Conservation (phyloP, 2,329 filamentous ascomycete genomes). For the Fusarium cicatricum region DNA sequence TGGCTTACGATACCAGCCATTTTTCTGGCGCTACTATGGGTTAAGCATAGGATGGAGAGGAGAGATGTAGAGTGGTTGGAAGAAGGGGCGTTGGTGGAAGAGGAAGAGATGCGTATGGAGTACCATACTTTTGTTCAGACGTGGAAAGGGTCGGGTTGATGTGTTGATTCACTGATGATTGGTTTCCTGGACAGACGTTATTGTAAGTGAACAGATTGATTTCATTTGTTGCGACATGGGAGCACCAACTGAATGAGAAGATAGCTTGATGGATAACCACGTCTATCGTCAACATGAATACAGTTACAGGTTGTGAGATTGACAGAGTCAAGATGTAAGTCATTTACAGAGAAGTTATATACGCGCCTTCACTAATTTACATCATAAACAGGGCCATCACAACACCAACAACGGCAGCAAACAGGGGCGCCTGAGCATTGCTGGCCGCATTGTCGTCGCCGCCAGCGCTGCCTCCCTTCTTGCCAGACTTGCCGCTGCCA, state of each 20-base stretch:
- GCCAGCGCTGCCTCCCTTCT: slow-evolving; percentile 3
- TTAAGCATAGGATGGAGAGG: slow-evolving; percentile 15
- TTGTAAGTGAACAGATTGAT: too few species aligned
- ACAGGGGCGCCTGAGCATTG: slow-evolving; percentile 10
- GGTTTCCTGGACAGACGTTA: too few species aligned
- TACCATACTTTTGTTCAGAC: slow-evolving; percentile 5
- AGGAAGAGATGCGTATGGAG: slow-evolving; percentile 19
- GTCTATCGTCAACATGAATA: background rate
- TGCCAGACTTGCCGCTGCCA: background rate
- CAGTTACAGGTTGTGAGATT: background rate
- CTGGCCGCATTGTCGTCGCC: slow-evolving; percentile 12
- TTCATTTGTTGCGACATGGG: background rate
- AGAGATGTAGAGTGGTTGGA: slow-evolving; percentile 27
- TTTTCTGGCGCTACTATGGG: slow-evolving; percentile 16
- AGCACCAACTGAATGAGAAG: background rate
- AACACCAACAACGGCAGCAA: slow-evolving; percentile 20
- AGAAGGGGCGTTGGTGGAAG: slow-evolving; percentile 12
- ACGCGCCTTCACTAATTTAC: slow-evolving; percentile 20
- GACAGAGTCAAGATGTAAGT: background rate
- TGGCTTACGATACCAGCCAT: slow-evolving; percentile 30
- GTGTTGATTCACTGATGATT: background rate
- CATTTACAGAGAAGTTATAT: background rate
- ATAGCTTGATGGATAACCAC: background rate
- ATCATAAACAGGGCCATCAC: slow-evolving; percentile 26
- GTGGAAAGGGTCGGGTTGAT: background rate